Percentiles rank a stretch among this genome's conserved stretches.
Conservation (phyloP, 1,284 basidiomycete genomes). For the Ustilago xerochloae region DNA sequence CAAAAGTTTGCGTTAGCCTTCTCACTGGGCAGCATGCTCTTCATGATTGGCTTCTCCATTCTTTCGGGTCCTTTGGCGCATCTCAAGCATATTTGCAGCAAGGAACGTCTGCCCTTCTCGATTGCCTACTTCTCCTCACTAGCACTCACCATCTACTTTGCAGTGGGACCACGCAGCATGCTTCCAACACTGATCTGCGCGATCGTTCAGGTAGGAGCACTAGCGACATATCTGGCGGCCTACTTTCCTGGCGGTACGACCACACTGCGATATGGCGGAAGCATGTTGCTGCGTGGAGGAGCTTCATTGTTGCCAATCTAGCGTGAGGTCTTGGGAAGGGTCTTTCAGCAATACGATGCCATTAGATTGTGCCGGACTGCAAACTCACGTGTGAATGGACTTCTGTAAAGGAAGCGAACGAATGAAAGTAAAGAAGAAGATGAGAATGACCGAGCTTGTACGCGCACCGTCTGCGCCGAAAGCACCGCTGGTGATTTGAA, state of each 20-base stretch:
- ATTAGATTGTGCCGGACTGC: not conserved
- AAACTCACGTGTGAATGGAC: not conserved
- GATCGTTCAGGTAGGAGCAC: conserved; percentile 58
- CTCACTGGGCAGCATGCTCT: conserved; percentile 63
- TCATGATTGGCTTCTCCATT: conserved; percentile 65
- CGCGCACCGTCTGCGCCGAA: too few relatives aligned
- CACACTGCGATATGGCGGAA: conserved; percentile 63
- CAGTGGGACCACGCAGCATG: conserved; percentile 60
- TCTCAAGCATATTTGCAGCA: conserved; percentile 62
- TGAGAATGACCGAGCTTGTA: too few relatives aligned
- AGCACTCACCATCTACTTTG: conserved; percentile 66
- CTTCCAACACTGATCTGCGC: conserved; percentile 61
- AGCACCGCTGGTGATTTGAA: too few relatives aligned
- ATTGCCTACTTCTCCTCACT: conserved; percentile 68
- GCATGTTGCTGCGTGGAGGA: conserved; percentile 60
- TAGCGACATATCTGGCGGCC: conserved; percentile 62
- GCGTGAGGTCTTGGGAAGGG: not conserved
- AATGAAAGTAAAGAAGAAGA: too few relatives aligned
- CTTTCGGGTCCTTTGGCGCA: conserved; percentile 65
- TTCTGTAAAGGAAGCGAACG: too few relatives aligned
- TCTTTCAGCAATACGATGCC: not conserved
- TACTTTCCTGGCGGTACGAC: conserved; percentile 66
- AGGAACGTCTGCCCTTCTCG: conserved; percentile 73
- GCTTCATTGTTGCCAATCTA: conserved; percentile 61
- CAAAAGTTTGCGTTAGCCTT: conserved; percentile 67